phyloP scores from a whole-genome alignment of 768 basidiomycete genomes.

The Pholiota molesta region DNA sequence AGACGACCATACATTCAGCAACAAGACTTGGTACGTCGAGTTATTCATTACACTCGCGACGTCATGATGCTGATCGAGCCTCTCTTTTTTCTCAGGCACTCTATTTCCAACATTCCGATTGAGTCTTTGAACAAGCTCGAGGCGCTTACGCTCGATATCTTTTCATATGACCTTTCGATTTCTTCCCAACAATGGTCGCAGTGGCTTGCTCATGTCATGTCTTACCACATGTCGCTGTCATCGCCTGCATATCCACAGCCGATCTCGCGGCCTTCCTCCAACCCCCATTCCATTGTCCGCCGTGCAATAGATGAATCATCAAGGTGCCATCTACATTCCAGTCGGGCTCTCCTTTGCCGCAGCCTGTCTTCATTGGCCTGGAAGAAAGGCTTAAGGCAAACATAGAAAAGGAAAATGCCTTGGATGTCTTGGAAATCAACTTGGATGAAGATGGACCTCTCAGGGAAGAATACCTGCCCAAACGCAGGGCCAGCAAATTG shows the following conservation, averaged over 20 bases:
- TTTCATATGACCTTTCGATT: slow-evolving; percentile 72
- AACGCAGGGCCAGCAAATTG: slow-evolving; percentile 53
- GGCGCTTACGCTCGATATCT: slow-evolving; percentile 68
- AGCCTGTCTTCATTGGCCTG: slow-evolving; percentile 74
- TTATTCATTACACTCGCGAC: slow-evolving; percentile 2
- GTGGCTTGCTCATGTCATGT: slow-evolving; percentile 70
- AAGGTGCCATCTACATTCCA: slow-evolving; percentile 45
- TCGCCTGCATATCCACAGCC: slow-evolving; percentile 68
- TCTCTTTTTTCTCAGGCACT: slow-evolving; percentile 55
- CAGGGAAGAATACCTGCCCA: slow-evolving; percentile 79
- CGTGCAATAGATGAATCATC: slow-evolving; percentile 72
- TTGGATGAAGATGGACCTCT: slow-evolving; percentile 84
- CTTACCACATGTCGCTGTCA: slow-evolving; percentile 65
- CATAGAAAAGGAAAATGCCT: slow-evolving; percentile 44
- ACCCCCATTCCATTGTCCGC: slow-evolving; percentile 69
- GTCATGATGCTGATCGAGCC: slow-evolving; percentile 13
- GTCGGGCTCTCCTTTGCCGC: slow-evolving; percentile 39
- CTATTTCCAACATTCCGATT: slow-evolving; percentile 76
- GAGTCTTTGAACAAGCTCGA: slow-evolving; percentile 73
- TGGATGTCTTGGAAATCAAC: slow-evolving; percentile 70
- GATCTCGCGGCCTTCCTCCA: slow-evolving; percentile 76
- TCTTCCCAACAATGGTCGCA: slow-evolving; percentile 64
- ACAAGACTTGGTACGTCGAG: slow-evolving; percentile 77
- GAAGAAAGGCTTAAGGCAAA: slow-evolving; percentile 65
- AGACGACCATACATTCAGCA: slow-evolving; percentile 87